phyloP scores from a whole-genome alignment of 2,329 filamentous ascomycete species.

The Paecilomyces sp. region DNA sequence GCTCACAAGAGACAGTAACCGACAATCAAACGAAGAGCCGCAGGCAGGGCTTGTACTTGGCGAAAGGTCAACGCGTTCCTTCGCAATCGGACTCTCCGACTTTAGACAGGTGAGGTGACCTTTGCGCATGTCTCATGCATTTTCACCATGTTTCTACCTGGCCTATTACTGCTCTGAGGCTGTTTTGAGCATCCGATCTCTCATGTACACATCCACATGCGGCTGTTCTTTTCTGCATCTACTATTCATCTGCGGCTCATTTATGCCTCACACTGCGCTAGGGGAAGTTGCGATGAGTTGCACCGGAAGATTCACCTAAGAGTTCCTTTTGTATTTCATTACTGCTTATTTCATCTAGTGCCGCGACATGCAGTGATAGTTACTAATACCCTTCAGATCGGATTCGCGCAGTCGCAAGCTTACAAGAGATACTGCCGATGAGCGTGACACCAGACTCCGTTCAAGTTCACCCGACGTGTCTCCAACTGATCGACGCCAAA shows the following conservation, averaged over 20 bases:
- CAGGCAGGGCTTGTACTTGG: conserved; percentile 12
- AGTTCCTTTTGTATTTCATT: neutral
- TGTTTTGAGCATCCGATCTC: neutral
- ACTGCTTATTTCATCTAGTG: neutral
- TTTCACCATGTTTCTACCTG: neutral
- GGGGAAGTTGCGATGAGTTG: neutral
- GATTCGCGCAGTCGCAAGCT: conserved; percentile 6
- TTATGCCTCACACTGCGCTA: neutral
- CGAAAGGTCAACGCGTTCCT: conserved; percentile 14
- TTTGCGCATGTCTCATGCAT: neutral
- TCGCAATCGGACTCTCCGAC: neutral
- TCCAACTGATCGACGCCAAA: conserved; percentile 29
- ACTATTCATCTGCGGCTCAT: neutral
- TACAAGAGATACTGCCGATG: conserved; percentile 15
- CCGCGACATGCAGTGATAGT: neutral
- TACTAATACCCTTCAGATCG: neutral
- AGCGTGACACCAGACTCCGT: conserved; percentile 25
- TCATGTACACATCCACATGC: neutral
- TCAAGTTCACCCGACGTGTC: conserved; percentile 30
- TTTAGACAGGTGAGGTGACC: neutral
- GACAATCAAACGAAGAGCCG: conserved; percentile 13
- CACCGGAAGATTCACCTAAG: neutral
- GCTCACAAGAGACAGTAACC: conserved; percentile 34
- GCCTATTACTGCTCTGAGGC: neutral
- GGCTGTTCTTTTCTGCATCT: neutral